These are phyloP conservation scores for Cyberlindnera petersonii DNA, from an alignment of 805 yeast genomes.

Conservation along the genomic window DNA sequence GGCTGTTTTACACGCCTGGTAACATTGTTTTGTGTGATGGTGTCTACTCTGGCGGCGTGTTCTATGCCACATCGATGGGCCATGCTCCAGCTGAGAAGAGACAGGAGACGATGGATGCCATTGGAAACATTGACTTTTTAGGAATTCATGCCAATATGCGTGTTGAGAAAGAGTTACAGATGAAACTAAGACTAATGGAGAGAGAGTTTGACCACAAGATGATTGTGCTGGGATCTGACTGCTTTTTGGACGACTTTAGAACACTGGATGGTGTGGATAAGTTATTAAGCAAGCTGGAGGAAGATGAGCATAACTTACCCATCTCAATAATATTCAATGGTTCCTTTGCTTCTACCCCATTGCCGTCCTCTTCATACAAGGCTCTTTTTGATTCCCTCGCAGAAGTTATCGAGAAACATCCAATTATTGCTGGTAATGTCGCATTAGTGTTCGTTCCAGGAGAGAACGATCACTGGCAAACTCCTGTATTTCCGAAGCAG, in stretches of 20 bases:
- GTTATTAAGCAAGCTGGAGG: constrained; percentile 52
- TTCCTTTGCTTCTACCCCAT: constrained; percentile 67
- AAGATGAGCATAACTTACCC: constrained; percentile 49
- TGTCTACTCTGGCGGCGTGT: constrained; percentile 63
- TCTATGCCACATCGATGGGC: constrained; percentile 70
- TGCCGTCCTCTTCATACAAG: constrained; percentile 58
- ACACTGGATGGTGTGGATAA: constrained; percentile 63
- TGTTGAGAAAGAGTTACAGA: constrained; percentile 56
- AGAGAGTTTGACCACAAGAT: constrained; percentile 56
- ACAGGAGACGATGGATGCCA: constrained; percentile 58
- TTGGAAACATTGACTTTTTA: constrained; percentile 74
- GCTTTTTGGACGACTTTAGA: constrained; percentile 57
- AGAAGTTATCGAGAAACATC: constrained; percentile 53
- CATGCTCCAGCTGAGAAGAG: constrained; percentile 89
- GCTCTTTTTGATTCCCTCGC: constrained; percentile 73
- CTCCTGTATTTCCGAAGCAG: constrained; percentile 71
- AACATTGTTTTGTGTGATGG: constrained; percentile 83
- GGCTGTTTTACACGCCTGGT: constrained; percentile 68
- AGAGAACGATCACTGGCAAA: constrained; percentile 89
- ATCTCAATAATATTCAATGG: constrained; percentile 76
- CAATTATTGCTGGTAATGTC: constrained; percentile 46
- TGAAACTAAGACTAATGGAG: constrained; percentile 54
- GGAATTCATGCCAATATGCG: constrained; percentile 48
- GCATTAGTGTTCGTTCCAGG: constrained; percentile 82
- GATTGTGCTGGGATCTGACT: constrained; percentile 70